Evolutionary conservation across 257 asterid genomes (phyloP), one percentile per base, ranked within the genome.

Genomic region (Nicotiana tabacum): DNA sequence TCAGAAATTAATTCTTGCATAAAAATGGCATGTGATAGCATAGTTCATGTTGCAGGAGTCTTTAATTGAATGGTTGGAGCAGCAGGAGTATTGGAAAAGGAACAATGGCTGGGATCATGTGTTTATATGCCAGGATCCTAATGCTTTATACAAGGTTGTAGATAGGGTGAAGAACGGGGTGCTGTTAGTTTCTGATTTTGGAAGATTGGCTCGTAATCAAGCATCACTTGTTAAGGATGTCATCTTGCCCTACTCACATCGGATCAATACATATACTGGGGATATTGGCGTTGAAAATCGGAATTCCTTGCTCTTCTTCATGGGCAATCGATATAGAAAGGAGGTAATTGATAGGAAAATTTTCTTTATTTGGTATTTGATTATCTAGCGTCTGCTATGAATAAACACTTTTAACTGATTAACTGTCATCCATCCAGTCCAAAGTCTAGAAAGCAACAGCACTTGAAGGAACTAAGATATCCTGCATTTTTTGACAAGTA

Each of bases 71-170:
- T 96, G 98, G 98, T 82, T 96, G 91, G 98, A 93, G 86, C 88
- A 90, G 80, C 97, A 94, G 83, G 89, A 78, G 33, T 89, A 93
- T 74, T 96, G 98, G 98, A 93, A 92, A 89, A 93, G 95, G 89
- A 94, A 96, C 88, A 91, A 96, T 84, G 99, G 99, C 13, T 83
- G 98, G 96, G 99, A 96, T 88, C 99, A 96, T 85, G 97, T 94
- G 55, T 88, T 94, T 84, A 93, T 96, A 88, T 93, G 98, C 84
- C 99, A 96, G 87, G 99, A 96, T 90, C 99, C 99, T 77, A 96
- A 96, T 89, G 99, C 99, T 16, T 85, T 96, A 81, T 94, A 91
- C 90, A 96, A 93, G 89, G 89, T 92, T 68, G 87, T 96, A 66
- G 97, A 94, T 84, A 88, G 91, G 86, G 95, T 96, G 86, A 93